Percentiles rank a stretch among this genome's conserved stretches.
phyloP scores from a whole-genome alignment of 2,329 filamentous ascomycete species.

The Cladosporium oxysporum region DNA sequence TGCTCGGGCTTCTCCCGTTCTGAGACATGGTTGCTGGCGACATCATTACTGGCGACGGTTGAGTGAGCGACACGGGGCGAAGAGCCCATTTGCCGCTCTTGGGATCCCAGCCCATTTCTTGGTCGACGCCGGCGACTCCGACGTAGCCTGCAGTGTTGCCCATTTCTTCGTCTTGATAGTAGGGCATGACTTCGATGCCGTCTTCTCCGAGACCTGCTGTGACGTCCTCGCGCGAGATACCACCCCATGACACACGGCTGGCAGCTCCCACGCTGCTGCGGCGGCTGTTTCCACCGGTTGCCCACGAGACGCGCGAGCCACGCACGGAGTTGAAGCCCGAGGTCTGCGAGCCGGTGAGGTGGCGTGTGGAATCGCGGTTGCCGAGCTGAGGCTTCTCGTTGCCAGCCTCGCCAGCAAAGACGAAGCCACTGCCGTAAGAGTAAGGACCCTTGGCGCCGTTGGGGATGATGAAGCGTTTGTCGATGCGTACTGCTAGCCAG shows the following conservation, averaged over 20 bases:
- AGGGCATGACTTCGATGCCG: constrained; percentile 30
- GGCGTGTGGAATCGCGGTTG: constrained; percentile 27
- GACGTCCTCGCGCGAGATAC: constrained; percentile 30
- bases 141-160: constrained; percentile 4
- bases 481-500: constrained; percentile 69
- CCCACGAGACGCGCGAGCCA: constrained; percentile 23
- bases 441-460: constrained; percentile 62
- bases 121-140: constrained; percentile 25
- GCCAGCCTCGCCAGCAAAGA: constrained; percentile 30
- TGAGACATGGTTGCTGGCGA: not conserved
- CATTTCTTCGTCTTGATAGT: constrained; percentile 27
- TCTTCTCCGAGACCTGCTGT: constrained; percentile 31
- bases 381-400: constrained; percentile 33
- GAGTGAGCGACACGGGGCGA: constrained; percentile 24
- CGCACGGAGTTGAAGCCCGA: constrained; percentile 20
- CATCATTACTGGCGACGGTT: not conserved
- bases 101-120: constrained; percentile 35
- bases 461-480: constrained; percentile 73
- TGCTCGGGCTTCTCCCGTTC: not conserved
- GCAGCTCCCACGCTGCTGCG: constrained; percentile 13
- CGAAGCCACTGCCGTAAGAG: constrained; percentile 28
- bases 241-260: constrained; percentile 32
- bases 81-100: constrained; percentile 34
- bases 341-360: constrained; percentile 26
- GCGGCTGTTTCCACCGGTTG: constrained; percentile 10